phyloP scores from a whole-genome alignment of 176 grass and related monocot species.

The Zizania latifolia region DNA sequence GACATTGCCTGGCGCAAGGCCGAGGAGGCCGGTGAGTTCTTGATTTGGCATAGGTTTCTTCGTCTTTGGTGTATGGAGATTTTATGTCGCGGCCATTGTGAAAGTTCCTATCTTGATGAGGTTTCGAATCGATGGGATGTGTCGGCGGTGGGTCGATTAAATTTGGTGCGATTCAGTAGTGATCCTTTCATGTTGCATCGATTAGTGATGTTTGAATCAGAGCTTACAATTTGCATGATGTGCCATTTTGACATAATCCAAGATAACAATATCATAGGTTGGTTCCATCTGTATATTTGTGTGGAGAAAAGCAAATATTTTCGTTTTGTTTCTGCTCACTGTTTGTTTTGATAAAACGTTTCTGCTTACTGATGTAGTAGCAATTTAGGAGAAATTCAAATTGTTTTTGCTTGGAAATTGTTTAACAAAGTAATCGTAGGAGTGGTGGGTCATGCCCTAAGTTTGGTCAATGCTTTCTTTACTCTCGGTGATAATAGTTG shows the following conservation, averaged over 20 bases:
- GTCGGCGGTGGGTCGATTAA: not conserved
- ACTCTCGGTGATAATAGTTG: not conserved
- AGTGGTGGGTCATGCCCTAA: not conserved
- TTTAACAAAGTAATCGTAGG: not conserved
- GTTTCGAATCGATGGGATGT: not conserved
- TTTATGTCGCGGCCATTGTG: not conserved
- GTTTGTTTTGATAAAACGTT: no score
- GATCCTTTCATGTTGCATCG: not conserved
- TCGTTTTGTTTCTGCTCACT: not conserved
- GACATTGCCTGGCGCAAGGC: constrained; percentile 59
- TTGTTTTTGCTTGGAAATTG: not conserved
- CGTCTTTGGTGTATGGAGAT: no score
- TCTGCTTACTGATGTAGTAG: not conserved
- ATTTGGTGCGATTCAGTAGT: not conserved
- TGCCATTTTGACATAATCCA: not conserved
- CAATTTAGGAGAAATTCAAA: not conserved
- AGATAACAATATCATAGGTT: not conserved
- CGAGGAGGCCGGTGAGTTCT: constrained; percentile 53
- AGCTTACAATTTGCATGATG: not conserved
- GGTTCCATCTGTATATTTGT: not conserved
- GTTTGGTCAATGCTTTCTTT: not conserved
- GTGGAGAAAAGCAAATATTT: not conserved
- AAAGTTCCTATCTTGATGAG: not conserved
- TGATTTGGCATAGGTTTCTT: not conserved
- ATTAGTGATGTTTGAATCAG: not conserved